Evolutionary conservation across 1,284 basidiomycete genomes (phyloP), one percentile per base, ranked within the genome.

Genomic region (Pisolithus thermaeus): DNA sequence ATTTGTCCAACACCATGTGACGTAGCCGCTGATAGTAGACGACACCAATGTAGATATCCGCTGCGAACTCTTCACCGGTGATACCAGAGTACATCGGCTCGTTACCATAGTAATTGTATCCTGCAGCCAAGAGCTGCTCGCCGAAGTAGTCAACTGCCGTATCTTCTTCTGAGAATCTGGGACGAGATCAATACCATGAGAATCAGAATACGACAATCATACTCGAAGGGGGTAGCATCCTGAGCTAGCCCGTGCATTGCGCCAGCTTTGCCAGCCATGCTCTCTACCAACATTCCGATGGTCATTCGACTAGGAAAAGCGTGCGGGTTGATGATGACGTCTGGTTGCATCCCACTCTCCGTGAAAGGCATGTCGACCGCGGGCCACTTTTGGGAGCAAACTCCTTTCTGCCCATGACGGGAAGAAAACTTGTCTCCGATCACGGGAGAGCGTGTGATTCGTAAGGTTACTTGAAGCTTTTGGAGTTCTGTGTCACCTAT

Each of bases 41-140:
- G 43, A 97, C 87, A 22, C 97, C 97, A 56, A 99, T 82, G 72
- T 99, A 99, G 64, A 99, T 99, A 69, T 99, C 97, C 4, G 96
- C 95, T 18, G 90, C 87, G 70, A 99, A 97, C 74, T 99, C 97
- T 71, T 98, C 81, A 20, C 97, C 97, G 7, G 97, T 99, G 67
- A 99, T 97, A 37, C 97, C 97, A 55, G 95, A 98, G 72, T 99
- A 99, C 97, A 99, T 99, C 7, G 97, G 95, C 70, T 99, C 97
- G 73, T 98, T 98, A 35, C 97, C 97, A 66, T 97, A 90, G 71
- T 97, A 98, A 72, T 98, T 99, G 78, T 98, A 99, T 6, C 97
- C 97, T 7, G 97, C 87, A 22, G 90, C 89, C 41, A 84, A 75
- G 32, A 99, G 84, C 68, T 99, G 96, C 63, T 97, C 84, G 47